A percentile compares a stretch with the other conserved stretches of the same genome.
These are phyloP conservation scores for Huntiella decipiens DNA, from an alignment of 2,329 filamentous ascomycete species.

Conservation along the genomic window DNA sequence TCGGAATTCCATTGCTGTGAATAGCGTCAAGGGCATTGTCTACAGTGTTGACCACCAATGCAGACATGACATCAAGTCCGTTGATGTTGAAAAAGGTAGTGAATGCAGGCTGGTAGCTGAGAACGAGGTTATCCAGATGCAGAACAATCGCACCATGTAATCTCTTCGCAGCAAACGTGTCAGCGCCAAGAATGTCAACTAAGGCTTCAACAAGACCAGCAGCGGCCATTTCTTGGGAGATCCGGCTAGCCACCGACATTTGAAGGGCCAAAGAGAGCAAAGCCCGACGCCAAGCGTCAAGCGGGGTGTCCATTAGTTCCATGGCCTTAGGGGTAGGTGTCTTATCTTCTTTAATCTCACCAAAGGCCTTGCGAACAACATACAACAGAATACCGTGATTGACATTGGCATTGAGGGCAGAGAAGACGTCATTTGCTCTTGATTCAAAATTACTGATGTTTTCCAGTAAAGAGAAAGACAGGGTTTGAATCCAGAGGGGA, in stretches of 20 bases:
- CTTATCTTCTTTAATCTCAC: constrained; percentile 48
- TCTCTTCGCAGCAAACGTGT: constrained; percentile 63
- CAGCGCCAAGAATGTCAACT: constrained; percentile 69
- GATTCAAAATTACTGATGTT: constrained; percentile 63
- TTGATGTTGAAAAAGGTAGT: constrained; percentile 62
- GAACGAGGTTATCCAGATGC: constrained; percentile 77
- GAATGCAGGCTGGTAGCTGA: constrained; percentile 70
- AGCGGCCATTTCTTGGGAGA: constrained; percentile 62
- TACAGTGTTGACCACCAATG: constrained; percentile 65
- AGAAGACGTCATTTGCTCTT: constrained; percentile 64
- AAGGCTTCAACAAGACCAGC: constrained; percentile 80
- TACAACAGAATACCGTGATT: constrained; percentile 93
- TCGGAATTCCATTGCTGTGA: constrained; percentile 52
- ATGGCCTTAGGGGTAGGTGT: neutral
- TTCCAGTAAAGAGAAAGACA: constrained; percentile 65
- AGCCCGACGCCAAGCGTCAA: constrained; percentile 78
- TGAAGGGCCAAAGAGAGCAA: constrained; percentile 76
- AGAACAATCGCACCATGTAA: constrained; percentile 68
- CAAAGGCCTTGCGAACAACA: constrained; percentile 74
- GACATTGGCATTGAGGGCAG: constrained; percentile 84
- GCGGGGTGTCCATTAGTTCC: constrained; percentile 20
- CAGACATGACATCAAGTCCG: constrained; percentile 79
- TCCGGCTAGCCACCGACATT: constrained; percentile 30
- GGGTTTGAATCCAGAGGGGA: constrained; percentile 60
- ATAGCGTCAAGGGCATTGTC: constrained; percentile 46